A percentile compares a stretch with the other conserved stretches of the same genome.
Evolutionary conservation across 345 rosid species (phyloP).

Genomic region (Eutrema yunnanense): DNA sequence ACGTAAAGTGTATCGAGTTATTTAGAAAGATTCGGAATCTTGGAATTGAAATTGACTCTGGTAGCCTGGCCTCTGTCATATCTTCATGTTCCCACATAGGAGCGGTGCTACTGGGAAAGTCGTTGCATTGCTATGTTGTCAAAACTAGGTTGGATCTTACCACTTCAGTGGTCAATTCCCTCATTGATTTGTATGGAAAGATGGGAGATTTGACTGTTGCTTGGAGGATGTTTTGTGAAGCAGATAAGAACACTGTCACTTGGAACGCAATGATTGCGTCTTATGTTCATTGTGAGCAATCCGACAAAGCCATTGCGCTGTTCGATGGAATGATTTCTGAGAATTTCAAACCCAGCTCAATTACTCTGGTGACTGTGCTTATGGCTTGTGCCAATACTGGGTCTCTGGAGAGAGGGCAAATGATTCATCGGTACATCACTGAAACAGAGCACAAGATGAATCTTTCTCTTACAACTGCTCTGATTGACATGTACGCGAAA

Average conservation of each 20-base stretch:
- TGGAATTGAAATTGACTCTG: slow-evolving; percentile 37
- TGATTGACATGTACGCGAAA: slow-evolving; percentile 69
- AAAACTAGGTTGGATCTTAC: slow-evolving; percentile 30
- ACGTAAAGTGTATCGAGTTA: slow-evolving; percentile 36
- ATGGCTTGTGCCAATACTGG: slow-evolving; percentile 64
- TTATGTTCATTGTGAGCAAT: slow-evolving; percentile 32
- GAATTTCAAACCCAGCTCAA: slow-evolving; percentile 39
- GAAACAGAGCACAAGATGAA: slow-evolving; percentile 40
- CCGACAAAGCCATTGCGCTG: slow-evolving; percentile 42
- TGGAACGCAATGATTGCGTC: slow-evolving; percentile 61
- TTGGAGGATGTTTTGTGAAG: slow-evolving; percentile 37
- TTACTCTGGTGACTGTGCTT: slow-evolving; percentile 50
- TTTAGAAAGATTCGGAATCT: slow-evolving; percentile 44
- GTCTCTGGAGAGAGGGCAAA: slow-evolving; percentile 44
- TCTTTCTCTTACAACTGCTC: slow-evolving; percentile 51
- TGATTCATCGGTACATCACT: slow-evolving; percentile 43
- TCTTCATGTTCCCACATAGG: slow-evolving; percentile 47
- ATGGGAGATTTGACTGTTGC: slow-evolving; percentile 39
- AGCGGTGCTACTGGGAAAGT: slow-evolving; percentile 37
- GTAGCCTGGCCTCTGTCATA: slow-evolving; percentile 45
- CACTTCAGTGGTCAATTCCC: slow-evolving; percentile 42
- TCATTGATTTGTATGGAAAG: slow-evolving; percentile 62
- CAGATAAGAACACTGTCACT: slow-evolving; percentile 37
- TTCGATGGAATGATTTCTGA: slow-evolving; percentile 52
- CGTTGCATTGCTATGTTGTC: slow-evolving; percentile 48